Evolutionary conservation across 441 rosid species (phyloP), one percentile per base, ranked within the genome.

Genomic region (Gossypium laxum): DNA sequence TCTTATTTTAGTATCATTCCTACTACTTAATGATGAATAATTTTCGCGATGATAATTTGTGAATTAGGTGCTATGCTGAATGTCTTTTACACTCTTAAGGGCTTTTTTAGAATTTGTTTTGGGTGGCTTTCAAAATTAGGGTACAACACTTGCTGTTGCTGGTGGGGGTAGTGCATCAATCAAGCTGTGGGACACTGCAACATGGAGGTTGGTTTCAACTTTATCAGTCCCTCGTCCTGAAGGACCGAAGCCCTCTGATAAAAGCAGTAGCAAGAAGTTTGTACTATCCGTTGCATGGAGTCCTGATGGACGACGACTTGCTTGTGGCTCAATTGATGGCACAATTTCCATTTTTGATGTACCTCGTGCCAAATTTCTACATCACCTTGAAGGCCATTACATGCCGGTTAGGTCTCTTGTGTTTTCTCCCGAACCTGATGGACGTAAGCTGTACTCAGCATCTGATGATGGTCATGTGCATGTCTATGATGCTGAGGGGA

Each of bases 281-380:
- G 97, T 89, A 4, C 86, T 92, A 17, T 92, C 99, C 0, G 95
- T 92, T 18, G 93, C 93, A 15, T 92, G 97, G 98, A 88, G 96
- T 74, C 88, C 90, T 14, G 96, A 92, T 69, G 98, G 98, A 71
- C 85, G 67, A 82, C 80, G 89, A 1, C 84, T 90, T 59, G 98
- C 97, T 34, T 94, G 98, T n/a, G 97, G 98, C 45, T 92, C 94
- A 43, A 87, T 92, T 93, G 99, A 94, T 73, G 99, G 98, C 73
- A 90, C 97, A 0, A 84, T 94, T 58, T 89, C 93, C 12, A 69
- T 94, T 30, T 94, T 94, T 10, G 99, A 92, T 21, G 96, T 87
- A 26, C 85, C 86, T 3, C 89, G 94, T 24, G 88, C 83, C 68
- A 92, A 89, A 81, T 88, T 92, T 71, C 85, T 94, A 21, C 92